A percentile compares a stretch with the other conserved stretches of the same genome.
These are phyloP conservation scores for Oryza longistaminata DNA, from an alignment of 176 grass and related monocot species.

Conservation along the genomic window DNA sequence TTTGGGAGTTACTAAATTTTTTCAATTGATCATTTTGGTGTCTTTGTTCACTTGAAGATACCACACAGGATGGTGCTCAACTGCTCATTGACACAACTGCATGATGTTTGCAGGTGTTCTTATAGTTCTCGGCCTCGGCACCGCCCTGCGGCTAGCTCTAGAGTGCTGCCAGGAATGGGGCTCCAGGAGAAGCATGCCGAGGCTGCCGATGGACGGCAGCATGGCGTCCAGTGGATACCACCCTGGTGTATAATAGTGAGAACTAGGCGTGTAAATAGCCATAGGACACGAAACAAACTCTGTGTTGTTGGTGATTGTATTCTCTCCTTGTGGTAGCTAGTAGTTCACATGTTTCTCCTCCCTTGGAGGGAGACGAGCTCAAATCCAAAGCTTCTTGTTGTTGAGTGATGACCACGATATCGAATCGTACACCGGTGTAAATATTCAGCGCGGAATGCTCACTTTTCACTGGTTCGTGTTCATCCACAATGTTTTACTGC, in stretches of 20 bases:
- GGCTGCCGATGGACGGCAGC: slow-evolving; percentile 47
- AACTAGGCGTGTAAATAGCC: slow-evolving; percentile 42
- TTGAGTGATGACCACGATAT: slow-evolving; percentile 30
- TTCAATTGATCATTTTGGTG: background rate
- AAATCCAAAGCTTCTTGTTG: slow-evolving; percentile 21
- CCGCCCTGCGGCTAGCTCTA: slow-evolving; percentile 77
- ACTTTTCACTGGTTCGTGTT: background rate
- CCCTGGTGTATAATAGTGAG: slow-evolving; percentile 78
- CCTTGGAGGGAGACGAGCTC: slow-evolving; percentile 28
- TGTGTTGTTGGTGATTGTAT: slow-evolving; percentile 24
- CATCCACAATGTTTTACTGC: background rate
- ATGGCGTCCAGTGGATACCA: slow-evolving; percentile 61
- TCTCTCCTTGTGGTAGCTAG: slow-evolving; percentile 30
- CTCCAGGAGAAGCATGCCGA: slow-evolving; percentile 67
- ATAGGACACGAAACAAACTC: slow-evolving; percentile 20
- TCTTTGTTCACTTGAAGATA: background rate
- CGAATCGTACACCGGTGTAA: slow-evolving; percentile 32
- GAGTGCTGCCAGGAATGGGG: slow-evolving; percentile 89
- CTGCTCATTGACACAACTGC: slow-evolving; percentile 24
- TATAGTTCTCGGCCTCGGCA: slow-evolving; percentile 89
- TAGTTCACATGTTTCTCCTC: slow-evolving; percentile 39
- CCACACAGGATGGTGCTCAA: slow-evolving; percentile 16
- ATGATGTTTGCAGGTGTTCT: slow-evolving; percentile 70
- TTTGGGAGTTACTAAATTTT: background rate
- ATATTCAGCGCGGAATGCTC: slow-evolving; percentile 6